Evolutionary conservation across 192 early-diverging fungal species (phyloP).

Genomic region (Fimicolochytrium jonesii): DNA sequence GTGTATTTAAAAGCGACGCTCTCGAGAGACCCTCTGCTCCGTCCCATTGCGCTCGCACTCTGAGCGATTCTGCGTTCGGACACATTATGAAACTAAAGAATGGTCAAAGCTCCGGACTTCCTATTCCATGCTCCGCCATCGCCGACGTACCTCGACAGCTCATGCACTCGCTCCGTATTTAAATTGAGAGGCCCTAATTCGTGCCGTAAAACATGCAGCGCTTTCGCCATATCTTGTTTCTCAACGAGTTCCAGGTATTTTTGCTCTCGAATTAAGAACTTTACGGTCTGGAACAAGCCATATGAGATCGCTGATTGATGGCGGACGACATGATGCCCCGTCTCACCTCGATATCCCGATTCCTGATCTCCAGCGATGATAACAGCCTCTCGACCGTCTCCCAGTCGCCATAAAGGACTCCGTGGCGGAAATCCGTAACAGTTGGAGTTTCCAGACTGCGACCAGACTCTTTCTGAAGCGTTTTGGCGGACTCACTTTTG

Average conservation of each 20-base stretch:
- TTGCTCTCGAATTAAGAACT: conserved; percentile 81
- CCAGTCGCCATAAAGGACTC: conserved; percentile 79
- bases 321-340: background rate
- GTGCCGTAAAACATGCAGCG: conserved; percentile 70
- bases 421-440: conserved; percentile 65
- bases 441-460: conserved; percentile 67
- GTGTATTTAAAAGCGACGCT: conserved; percentile 48
- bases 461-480: conserved; percentile 78
- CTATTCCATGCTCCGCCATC: background rate
- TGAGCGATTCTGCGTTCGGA: conserved; percentile 61
- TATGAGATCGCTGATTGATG: too few relatives aligned
- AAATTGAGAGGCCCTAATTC: conserved; percentile 72
- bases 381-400: conserved; percentile 56
- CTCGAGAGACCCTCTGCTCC: conserved; percentile 71
- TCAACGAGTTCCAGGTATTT: conserved; percentile 89
- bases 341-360: background rate
- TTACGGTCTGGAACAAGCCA: conserved; percentile 29
- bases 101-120: background rate
- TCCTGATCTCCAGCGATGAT: conserved; percentile 34
- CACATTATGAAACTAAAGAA: conserved; percentile 66
- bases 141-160: conserved; percentile 63
- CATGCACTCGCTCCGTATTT: conserved; percentile 67
- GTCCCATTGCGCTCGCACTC: conserved; percentile 70
- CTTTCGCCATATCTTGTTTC: conserved; percentile 59
- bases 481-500: conserved; percentile 59